phyloP scores from a whole-genome alignment of 164 flowering plant genomes.

The Kalanchoe fedtschenkoi region DNA sequence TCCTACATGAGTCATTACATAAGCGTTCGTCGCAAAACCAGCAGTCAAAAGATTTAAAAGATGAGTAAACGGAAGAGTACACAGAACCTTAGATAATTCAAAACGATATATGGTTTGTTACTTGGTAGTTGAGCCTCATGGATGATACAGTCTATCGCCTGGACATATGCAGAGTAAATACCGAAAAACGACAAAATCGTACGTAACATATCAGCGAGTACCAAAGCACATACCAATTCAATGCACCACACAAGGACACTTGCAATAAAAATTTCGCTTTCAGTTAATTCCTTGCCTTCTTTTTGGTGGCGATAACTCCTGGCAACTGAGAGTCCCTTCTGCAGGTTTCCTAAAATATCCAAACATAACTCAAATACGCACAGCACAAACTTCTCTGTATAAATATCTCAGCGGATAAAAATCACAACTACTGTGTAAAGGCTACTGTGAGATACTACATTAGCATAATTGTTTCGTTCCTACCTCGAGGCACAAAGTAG shows the following conservation, averaged over 20 bases:
- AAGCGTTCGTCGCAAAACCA: not conserved
- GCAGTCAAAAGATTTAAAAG: not conserved
- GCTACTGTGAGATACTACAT: not conserved
- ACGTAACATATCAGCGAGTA: not conserved
- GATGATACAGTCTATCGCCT: constrained; percentile 91
- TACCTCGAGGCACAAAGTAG: constrained; percentile 94
- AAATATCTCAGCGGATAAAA: not conserved
- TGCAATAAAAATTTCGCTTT: constrained; percentile 63
- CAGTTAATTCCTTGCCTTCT: constrained; percentile 55
- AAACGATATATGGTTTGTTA: constrained; percentile 92
- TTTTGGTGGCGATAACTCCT: constrained; percentile 71
- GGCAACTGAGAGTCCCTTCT: constrained; percentile 79
- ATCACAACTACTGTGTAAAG: not conserved
- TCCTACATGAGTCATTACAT: constrained; percentile 32
- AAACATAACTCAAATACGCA: not conserved
- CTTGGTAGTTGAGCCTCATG: constrained; percentile 74
- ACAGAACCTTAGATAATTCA: constrained; percentile 62
- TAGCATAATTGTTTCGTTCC: constrained; percentile 9
- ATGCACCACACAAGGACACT: constrained; percentile 90
- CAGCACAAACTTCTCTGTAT: too few species aligned
- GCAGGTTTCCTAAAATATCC: constrained; percentile 60
- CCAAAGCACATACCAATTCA: constrained; percentile 60
- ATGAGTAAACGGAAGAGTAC: too few species aligned
- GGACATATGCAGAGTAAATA: too few species aligned
- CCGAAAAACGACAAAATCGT: too few species aligned